Conservation (phyloP, 352 stramenopile species). For the Aphanomyces invadans region DNA sequence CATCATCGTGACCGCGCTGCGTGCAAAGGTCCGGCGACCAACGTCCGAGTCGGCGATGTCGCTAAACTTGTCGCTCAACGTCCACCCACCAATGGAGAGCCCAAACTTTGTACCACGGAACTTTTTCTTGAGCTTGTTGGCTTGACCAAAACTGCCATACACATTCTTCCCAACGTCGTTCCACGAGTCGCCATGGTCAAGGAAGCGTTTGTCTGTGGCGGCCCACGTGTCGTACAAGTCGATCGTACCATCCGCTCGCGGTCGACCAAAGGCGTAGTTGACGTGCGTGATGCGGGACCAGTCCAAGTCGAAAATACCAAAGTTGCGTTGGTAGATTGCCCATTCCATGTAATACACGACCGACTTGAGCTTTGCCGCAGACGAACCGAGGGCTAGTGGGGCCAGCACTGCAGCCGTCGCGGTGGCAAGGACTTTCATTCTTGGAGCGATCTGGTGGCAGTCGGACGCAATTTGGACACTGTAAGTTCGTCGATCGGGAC, state of each 20-base stretch:
- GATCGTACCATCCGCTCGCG: conserved; percentile 2
- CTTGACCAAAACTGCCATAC: conserved; percentile 8
- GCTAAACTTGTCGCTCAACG: conserved; percentile 13
- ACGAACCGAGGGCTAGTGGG: neutral
- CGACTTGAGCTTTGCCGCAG: neutral
- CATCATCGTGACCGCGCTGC: conserved; percentile 5
- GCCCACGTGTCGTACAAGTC: conserved; percentile 18
- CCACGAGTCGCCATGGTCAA: conserved; percentile 9
- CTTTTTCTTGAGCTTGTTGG: conserved; percentile 16
- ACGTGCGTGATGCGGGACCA: conserved; percentile 23
- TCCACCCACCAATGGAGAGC: conserved; percentile 13
- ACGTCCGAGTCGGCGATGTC: neutral
- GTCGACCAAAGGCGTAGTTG: conserved; percentile 20
- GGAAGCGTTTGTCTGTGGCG: conserved; percentile 8
- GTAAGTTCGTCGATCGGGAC: no score
- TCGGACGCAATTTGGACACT: neutral
- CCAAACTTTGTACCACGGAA: conserved; percentile 15
- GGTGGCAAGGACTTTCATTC: neutral
- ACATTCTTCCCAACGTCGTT: conserved; percentile 2
- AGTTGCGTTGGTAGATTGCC: conserved; percentile 19
- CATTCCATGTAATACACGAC: conserved; percentile 23
- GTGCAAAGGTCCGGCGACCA: neutral
- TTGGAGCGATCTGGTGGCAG: neutral
- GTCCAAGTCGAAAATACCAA: conserved; percentile 18
- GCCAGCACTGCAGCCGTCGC: neutral